Evolutionary conservation across 2,329 filamentous ascomycete species (phyloP), one percentile per base, ranked within the genome.

Genomic region (Thelonectria olida): DNA sequence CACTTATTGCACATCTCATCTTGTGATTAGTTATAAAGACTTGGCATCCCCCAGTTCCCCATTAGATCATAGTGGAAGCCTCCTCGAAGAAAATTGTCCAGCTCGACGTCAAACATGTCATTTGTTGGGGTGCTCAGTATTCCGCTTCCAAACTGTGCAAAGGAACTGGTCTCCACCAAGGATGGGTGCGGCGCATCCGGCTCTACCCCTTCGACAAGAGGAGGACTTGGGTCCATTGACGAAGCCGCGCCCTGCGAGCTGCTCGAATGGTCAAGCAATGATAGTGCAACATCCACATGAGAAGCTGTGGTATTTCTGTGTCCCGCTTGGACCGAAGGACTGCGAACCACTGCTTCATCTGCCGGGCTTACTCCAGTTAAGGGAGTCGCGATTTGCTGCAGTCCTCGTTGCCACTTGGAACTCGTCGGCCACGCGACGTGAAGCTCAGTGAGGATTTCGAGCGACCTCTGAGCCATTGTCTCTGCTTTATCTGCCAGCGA

Each of bases 291-390:
- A 25, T 68, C 64, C 2, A 72, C 58, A 1, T 74, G 71, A 57
- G 79, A 79, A 0, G 76, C 67, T 0, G 68, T 65, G 0, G 75
- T 75, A 1, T 73, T 72, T 44, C 71, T 73, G 54, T 73, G 72
- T 2, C 75, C 74, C 2, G 77, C 75, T 58, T 78, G 73, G 1
- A n/a, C n/a, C n/a, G n/a, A n/a, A n/a, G n/a, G n/a, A n/a, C n/a
- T n/a, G n/a, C n/a, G n/a, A n/a, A n/a, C n/a, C 19, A 15, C 20
- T 27, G n/a, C 23, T 23, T 49, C 48, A 4, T 60, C 54, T 4
- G 25, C 51, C 5, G 49, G 45, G 36, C 54, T 66, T 3, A 58
- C 28, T 4, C 60, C 63, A 3, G 61, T 53, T 7, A 62, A 28
- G 7, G 66, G 66, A 15, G 65, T 67, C 12, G 66, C 58, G 17